Percentiles rank a stretch among this genome's conserved stretches.
phyloP scores from a whole-genome alignment of 2,329 filamentous ascomycete species.

The Periconia digitata region DNA sequence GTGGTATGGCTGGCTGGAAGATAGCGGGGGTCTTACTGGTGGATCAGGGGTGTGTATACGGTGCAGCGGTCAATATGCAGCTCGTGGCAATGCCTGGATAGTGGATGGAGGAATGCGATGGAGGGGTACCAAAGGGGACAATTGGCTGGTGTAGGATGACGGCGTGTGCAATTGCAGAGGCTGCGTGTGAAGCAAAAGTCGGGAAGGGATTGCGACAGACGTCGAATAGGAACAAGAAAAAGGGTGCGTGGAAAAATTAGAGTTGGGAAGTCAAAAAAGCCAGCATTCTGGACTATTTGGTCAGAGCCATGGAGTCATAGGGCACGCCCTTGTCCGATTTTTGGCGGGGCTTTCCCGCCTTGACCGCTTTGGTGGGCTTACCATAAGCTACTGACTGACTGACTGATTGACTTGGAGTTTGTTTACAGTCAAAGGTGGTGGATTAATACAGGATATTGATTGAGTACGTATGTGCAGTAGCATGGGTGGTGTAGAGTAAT shows the following conservation, averaged over 20 bases:
- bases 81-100: conserved; percentile 1
- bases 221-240: no score
- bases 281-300: no score
- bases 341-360: conserved; percentile 1
- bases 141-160: not conserved
- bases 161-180: conserved; percentile 5
- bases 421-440: no score
- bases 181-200: no score
- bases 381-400: no score
- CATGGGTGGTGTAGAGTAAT: no score
- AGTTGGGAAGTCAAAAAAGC: not conserved
- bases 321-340: not conserved
- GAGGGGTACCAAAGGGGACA: conserved; percentile 9
- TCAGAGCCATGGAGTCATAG: conserved; percentile 1
- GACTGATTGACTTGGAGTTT: no score
- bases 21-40: conserved; percentile 13
- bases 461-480: no score
- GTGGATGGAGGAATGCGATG: not conserved
- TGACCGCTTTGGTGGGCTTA: no score
- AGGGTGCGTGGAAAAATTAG: not conserved
- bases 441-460: no score
- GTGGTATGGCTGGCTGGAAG: conserved; percentile 1
- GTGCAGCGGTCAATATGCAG: not conserved
- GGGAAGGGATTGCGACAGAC: no score
- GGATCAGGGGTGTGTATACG: not conserved